Evolutionary conservation across 441 rosid species (phyloP), one percentile per base, ranked within the genome.

Genomic region (Rhodomyrtus psidioides): DNA sequence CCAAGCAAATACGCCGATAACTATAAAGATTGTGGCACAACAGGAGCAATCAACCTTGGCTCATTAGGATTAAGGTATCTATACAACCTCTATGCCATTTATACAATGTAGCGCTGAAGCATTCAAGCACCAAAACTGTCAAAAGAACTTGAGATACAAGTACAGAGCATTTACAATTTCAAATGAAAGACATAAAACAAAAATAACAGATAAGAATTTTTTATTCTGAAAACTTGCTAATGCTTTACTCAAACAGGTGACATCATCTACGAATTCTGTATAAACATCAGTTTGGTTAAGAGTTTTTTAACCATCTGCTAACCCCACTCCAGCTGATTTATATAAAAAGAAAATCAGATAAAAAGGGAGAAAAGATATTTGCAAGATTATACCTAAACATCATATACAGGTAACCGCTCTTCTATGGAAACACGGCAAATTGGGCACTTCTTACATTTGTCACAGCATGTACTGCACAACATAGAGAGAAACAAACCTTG

Each of bases 371-470:
- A 28, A 28, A 53, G 55, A 14, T 60, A 62, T 57, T 46, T 84
- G n/a, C 51, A 44, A n/a, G 46, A 65, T 65, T 34, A 65, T 65
- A 19, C 76, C 88, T 92, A 97, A 87, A 95, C 99, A 90, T 96
- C 99, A 84, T 94, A 97, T 84, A 97, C 99, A 30, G 96, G 91
- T 62, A 97, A 91, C 62, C 96, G 92, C 91, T 97, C 95, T 89
- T 97, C 95, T 3, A 96, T 91, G 70, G 89, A 83, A 85, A 92
- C 88, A 62, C 98, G 96, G 91, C 99, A 97, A 75, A 96, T 92
- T 9, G 99, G 99, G 87, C 99, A 97, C 87, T 93, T 94, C 84
- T 94, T 94, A 89, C 99, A 97, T 92, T 93, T 97, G 83, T 92
- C 96, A 21, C 93, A 95, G 92, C 99, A 97, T 89, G 90, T 85